Conservation (phyloP, 179 eudicot species). For the Dionaea muscipula region DNA sequence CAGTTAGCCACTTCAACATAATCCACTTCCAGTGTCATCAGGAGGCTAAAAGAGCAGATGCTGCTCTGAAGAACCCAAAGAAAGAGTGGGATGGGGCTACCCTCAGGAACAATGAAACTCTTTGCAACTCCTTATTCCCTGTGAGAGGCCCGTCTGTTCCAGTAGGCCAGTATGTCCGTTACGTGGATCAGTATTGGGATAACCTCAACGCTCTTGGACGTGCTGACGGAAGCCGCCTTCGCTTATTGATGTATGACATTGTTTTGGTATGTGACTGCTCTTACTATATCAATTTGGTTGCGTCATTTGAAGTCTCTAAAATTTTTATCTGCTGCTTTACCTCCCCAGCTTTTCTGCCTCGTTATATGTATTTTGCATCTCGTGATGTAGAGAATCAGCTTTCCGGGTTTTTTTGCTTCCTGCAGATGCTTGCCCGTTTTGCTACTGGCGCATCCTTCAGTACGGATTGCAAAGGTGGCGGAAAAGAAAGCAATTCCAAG, state of each 20-base stretch:
- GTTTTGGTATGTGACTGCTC: conserved; percentile 51
- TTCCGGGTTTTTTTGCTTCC: background rate
- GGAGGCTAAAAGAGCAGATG: conserved; percentile 97
- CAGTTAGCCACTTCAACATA: conserved; percentile 97
- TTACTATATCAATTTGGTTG: background rate
- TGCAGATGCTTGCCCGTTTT: conserved; percentile 96
- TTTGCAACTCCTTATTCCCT: conserved; percentile 87
- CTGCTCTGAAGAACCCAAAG: conserved; percentile 73
- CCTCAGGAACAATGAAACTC: conserved; percentile 86
- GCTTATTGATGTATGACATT: conserved; percentile 85
- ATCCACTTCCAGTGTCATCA: conserved; percentile 97
- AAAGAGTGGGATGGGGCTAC: conserved; percentile 99
- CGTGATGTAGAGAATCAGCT: too few species aligned
- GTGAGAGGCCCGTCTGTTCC: conserved; percentile 93
- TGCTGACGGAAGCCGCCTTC: conserved; percentile 90
- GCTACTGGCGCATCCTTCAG: conserved; percentile 92
- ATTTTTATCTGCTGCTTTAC: too few species aligned
- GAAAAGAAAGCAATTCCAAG: conserved; percentile 92
- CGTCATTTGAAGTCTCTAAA: too few species aligned
- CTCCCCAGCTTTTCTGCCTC: too few species aligned
- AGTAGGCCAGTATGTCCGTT: conserved; percentile 59
- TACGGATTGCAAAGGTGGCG: conserved; percentile 83
- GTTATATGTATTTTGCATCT: too few species aligned
- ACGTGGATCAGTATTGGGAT: conserved; percentile 91
- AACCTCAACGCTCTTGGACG: conserved; percentile 91